phyloP scores from a whole-genome alignment of 306 rosid species.

The Ziziphus jujuba region DNA sequence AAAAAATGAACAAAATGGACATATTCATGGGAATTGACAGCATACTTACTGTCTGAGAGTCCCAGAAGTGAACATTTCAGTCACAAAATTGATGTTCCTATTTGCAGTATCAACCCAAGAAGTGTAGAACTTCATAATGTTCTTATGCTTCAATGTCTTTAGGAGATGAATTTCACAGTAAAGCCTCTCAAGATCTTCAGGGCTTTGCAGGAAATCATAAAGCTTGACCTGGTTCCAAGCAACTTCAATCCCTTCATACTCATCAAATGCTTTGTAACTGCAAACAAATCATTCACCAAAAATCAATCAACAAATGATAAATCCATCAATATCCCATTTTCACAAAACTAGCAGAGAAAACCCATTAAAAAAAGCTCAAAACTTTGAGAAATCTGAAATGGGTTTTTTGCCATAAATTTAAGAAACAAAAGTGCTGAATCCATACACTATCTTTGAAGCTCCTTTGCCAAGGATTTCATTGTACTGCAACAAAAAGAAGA shows the following conservation, averaged over 20 bases:
- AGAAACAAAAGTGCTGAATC: conserved; percentile 15
- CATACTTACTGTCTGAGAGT: conserved; percentile 82
- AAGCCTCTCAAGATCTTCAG: conserved; percentile 94
- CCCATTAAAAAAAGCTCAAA: conserved; percentile 20
- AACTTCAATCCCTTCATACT: conserved; percentile 94
- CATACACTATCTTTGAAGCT: conserved; percentile 95
- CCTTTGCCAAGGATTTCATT: conserved; percentile 95
- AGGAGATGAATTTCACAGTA: conserved; percentile 94
- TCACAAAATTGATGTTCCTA: conserved; percentile 87
- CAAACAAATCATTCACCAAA: conserved; percentile 17
- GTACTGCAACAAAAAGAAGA: conserved; percentile 55
- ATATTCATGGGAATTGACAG: conserved; percentile 8
- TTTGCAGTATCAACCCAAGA: conserved; percentile 95
- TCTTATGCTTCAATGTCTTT: conserved; percentile 78
- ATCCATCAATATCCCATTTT: conserved; percentile 22
- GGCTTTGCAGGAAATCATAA: conserved; percentile 81
- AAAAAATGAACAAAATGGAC: not conserved
- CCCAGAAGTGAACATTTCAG: conserved; percentile 98
- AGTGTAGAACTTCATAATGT: conserved; percentile 86
- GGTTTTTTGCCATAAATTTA: conserved; percentile 15
- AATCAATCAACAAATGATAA: not conserved
- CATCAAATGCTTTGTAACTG: conserved; percentile 95
- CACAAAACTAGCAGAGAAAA: conserved; percentile 15
- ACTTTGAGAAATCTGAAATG: conserved; percentile 28
- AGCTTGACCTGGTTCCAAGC: conserved; percentile 98